Percentiles rank a stretch among this genome's conserved stretches.
Conservation (phyloP, 2,329 filamentous ascomycete species). For the Geoglossum cookeanum region DNA sequence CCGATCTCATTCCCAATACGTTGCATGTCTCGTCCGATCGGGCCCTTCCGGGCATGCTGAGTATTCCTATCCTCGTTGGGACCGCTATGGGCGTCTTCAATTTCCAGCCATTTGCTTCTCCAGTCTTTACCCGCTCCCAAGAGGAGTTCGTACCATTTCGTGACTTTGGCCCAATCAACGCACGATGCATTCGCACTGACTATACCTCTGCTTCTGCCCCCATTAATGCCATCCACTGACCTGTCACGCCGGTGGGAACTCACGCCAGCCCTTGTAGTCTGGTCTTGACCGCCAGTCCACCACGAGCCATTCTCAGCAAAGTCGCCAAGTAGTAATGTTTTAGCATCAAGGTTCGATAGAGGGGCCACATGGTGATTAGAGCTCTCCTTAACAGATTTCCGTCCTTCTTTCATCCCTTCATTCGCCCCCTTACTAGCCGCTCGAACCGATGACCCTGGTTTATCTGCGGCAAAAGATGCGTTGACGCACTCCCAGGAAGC, state of each 20-base stretch:
- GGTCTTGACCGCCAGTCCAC: slow-evolving; percentile 48
- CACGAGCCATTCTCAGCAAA: slow-evolving; percentile 65
- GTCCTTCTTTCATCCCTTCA: slow-evolving; percentile 19
- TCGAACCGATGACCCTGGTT: slow-evolving; percentile 20
- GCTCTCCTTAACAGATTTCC: not conserved
- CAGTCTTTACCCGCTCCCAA: slow-evolving; percentile 49
- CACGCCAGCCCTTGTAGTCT: not conserved
- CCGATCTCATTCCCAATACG: slow-evolving; percentile 32
- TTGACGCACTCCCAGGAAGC: slow-evolving; percentile 55
- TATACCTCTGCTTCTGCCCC: slow-evolving; percentile 8
- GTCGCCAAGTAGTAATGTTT: slow-evolving; percentile 53
- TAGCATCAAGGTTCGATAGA: slow-evolving; percentile 49
- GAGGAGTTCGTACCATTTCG: slow-evolving; percentile 55
- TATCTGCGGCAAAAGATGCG: slow-evolving; percentile 45
- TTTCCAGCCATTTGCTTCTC: slow-evolving; percentile 28
- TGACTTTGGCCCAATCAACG: slow-evolving; percentile 55
- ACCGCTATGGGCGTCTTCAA: slow-evolving; percentile 21
- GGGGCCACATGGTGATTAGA: slow-evolving; percentile 6
- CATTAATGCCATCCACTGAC: slow-evolving; percentile 17
- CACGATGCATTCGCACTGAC: slow-evolving; percentile 43
- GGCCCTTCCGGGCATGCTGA: not conserved
- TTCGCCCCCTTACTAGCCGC: slow-evolving; percentile 26
- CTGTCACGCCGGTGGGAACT: slow-evolving; percentile 16
- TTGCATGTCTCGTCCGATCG: slow-evolving; percentile 10
- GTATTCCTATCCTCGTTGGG: not conserved